These are phyloP conservation scores for Clitopilus passeckerianus DNA, from an alignment of 768 basidiomycete species.

Conservation along the genomic window DNA sequence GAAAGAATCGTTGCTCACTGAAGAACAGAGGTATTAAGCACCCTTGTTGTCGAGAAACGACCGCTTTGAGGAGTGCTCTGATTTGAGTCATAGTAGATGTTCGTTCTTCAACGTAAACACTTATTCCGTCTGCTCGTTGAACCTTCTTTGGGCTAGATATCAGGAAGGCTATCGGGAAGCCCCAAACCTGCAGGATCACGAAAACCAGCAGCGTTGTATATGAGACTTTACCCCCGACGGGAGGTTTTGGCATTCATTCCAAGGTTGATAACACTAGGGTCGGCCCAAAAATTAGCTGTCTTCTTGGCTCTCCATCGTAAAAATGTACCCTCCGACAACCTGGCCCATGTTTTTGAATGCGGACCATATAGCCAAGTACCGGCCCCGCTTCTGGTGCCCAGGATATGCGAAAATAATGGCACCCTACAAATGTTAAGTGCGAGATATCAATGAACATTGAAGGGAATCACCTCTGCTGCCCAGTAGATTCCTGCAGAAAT, in stretches of 20 bases:
- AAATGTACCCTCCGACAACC: conserved; percentile 11
- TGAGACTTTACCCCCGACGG: conserved; percentile 13
- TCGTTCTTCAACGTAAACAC: conserved; percentile 10
- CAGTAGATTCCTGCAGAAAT: conserved; percentile 14
- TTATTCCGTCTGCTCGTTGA: conserved; percentile 12
- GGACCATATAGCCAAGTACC: conserved; percentile 5
- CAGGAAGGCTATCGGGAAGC: conserved; percentile 6
- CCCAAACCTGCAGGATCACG: conserved; percentile 11
- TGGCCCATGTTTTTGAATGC: conserved; percentile 5
- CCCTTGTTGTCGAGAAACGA: conserved; percentile 8
- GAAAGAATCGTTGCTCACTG: background rate
- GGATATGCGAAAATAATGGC: conserved; percentile 1
- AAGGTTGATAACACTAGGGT: conserved; percentile 7
- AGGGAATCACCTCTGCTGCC: conserved; percentile 10
- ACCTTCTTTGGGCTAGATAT: conserved; percentile 12
- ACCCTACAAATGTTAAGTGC: background rate
- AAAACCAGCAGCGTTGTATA: conserved; percentile 9
- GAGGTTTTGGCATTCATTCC: conserved; percentile 12
- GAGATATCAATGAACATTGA: too few species aligned
- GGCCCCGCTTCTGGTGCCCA: conserved; percentile 3
- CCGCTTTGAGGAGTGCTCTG: conserved; percentile 4
- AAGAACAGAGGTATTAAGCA: conserved; percentile 11
- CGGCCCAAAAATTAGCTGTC: background rate
- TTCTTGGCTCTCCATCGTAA: too few species aligned
- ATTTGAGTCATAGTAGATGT: conserved; percentile 12